Evolutionary conservation across 495 filamentous ascomycete genomes (phyloP).

Genomic region (Neurospora tetrasperma): DNA sequence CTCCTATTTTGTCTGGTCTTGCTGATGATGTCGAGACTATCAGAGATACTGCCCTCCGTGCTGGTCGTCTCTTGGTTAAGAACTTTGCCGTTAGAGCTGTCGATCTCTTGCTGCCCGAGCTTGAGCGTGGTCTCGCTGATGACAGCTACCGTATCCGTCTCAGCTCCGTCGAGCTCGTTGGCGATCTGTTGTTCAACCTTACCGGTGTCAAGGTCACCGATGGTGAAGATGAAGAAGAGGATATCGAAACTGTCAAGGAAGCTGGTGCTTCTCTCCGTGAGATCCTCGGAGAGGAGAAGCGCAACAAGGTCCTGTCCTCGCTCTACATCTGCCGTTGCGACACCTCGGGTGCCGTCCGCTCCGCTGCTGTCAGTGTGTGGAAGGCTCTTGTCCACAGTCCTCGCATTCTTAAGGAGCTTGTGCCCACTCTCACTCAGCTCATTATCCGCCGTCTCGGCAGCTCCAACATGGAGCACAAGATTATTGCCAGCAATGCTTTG

Average conservation of each 20-base stretch:
- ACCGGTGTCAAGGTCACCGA: conserved; percentile 83
- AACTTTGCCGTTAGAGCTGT: conserved; percentile 94
- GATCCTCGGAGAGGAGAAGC: conserved; percentile 86
- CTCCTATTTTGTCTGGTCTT: conserved; percentile 86
- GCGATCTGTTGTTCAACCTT: conserved; percentile 93
- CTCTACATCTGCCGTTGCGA: conserved; percentile 97
- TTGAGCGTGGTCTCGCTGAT: conserved; percentile 90
- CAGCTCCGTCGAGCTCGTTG: conserved; percentile 94
- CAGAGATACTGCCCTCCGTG: conserved; percentile 83
- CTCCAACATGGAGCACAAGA: conserved; percentile 95
- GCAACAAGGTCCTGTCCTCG: conserved; percentile 89
- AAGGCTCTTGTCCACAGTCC: conserved; percentile 93
- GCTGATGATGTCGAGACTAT: conserved; percentile 95
- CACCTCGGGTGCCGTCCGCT: conserved; percentile 84
- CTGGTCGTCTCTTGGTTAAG: conserved; percentile 89
- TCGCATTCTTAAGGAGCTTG: conserved; percentile 84
- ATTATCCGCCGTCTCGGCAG: conserved; percentile 91
- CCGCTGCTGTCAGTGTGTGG: conserved; percentile 88
- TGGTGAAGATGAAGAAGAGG: conserved; percentile 60
- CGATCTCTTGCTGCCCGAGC: conserved; percentile 83
- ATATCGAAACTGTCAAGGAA: conserved; percentile 69
- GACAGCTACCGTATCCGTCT: conserved; percentile 94
- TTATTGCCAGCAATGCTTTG: conserved; percentile 93
- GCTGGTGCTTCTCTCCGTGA: conserved; percentile 86
- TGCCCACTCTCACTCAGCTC: conserved; percentile 86